These are phyloP conservation scores for Pestalotiopsis sp. DNA, from an alignment of 2,329 filamentous ascomycete species.

Conservation along the genomic window DNA sequence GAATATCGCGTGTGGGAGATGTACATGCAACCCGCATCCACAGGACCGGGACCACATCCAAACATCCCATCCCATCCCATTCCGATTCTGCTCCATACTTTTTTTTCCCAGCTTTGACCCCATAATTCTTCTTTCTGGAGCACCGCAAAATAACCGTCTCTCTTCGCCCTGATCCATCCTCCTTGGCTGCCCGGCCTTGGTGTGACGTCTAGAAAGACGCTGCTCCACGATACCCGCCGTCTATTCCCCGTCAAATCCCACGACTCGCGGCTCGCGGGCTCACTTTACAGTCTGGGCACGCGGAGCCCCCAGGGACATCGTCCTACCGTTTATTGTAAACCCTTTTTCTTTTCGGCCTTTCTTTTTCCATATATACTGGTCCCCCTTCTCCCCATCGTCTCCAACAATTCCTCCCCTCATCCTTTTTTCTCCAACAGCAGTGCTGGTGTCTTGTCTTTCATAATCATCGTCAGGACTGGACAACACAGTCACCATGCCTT, in stretches of 20 bases:
- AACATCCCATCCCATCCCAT: neutral
- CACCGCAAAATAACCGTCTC: neutral
- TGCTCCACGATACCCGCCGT: conserved; percentile 1
- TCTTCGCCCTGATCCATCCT: neutral
- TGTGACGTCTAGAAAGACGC: conserved; percentile 8
- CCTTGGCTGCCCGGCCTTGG: neutral
- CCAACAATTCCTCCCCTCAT: neutral
- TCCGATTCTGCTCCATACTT: neutral
- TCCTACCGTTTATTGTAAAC: neutral
- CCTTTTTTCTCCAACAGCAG: neutral
- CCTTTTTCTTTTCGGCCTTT: neutral
- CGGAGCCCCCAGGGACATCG: conserved; percentile 10
- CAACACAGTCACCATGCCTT: conserved; percentile 30
- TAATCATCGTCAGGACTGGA: neutral
- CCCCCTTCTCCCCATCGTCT: neutral
- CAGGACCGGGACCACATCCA: neutral
- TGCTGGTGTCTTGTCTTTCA: conserved; percentile 8
- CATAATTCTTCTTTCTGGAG: neutral
- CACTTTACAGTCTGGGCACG: neutral
- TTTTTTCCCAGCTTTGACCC: neutral
- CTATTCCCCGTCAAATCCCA: conserved; percentile 2
- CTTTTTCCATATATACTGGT: conserved; percentile 7
- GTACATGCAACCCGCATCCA: neutral
- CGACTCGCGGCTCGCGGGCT: conserved; percentile 9
- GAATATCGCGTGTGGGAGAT: neutral